phyloP scores from a whole-genome alignment of 495 filamentous ascomycete genomes.

The Penicillium cosmopolitanum region DNA sequence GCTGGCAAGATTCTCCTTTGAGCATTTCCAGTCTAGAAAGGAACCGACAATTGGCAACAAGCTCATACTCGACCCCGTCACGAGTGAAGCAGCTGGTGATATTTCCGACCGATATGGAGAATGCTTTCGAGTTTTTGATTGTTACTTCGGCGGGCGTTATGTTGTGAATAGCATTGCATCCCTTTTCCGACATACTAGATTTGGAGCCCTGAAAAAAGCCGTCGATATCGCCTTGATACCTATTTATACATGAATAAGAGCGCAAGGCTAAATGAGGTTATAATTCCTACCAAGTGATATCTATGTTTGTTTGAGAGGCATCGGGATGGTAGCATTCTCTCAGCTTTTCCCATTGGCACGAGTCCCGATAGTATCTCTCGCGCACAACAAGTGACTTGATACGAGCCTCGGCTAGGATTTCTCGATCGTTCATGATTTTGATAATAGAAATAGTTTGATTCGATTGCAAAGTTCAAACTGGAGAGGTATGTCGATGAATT shows the following conservation, averaged over 20 bases:
- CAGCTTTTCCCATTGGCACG: conserved; percentile 1
- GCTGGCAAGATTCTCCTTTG: not conserved
- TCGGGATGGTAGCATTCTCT: conserved; percentile 2
- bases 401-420: not conserved
- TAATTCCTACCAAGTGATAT: not conserved
- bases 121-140: not conserved
- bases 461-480: not conserved
- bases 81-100: not conserved
- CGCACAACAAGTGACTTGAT: conserved; percentile 1
- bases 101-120: not conserved
- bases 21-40: not conserved
- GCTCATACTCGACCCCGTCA: not conserved
- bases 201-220: conserved; percentile 1
- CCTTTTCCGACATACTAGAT: not conserved
- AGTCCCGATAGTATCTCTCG: conserved; percentile 2
- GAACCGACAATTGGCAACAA: not conserved
- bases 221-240: conserved; percentile 2
- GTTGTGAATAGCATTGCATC: conserved; percentile 2
- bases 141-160: not conserved
- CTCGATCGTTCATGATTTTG: not conserved
- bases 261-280: not conserved
- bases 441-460: not conserved
- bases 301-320: not conserved
- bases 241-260: not conserved
- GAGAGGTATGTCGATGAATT: not conserved